Evolutionary conservation across 2,329 filamentous ascomycete genomes (phyloP), one percentile per base, ranked within the genome.

Genomic region (Zopfia rhizophila): DNA sequence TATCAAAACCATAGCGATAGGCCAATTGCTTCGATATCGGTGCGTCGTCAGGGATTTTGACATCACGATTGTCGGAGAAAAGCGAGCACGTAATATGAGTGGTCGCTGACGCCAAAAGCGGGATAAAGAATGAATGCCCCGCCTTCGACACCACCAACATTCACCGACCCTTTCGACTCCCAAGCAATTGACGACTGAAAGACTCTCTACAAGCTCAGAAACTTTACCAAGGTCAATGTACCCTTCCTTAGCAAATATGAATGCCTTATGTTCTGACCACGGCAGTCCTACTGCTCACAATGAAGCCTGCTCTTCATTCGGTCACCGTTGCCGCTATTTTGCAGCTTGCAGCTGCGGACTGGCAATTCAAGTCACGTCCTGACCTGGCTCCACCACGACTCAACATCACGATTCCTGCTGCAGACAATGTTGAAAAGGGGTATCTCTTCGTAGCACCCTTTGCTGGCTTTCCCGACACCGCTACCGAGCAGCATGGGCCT

Each of bases 301-400:
- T 59, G 57, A 61, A 53, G 42, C 43, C 12, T 18, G 10, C 6
- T 19, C 32, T 36, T 18, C 13, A 24, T 13, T 30, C 37, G 24
- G 24, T 46, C 14, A 24, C 47, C 13, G 23, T 29, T n/a, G 41
- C 50, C 17, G 31, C 44, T 18, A 7, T 27, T 14, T 18, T 60
- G 5, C 24, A 18, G 73, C 73, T 82, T 77, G 38, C 70, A 60
- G 42, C 77, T 75, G 55, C 83, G 76, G 21, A 79, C 78, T 19
- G 81, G 81, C 27, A 84, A 62, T n/a, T 77, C 69, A 39, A 75
- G 42, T 78, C 61, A 6, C 54, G 57, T 14, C 68, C 76, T 16
- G 78, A 80, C 55, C 63, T 81, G 13, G 71, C 76, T 3, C 75
- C 76, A 7, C 78, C 77, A 57, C 16, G 70, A 66, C 49, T 76